phyloP scores from a whole-genome alignment of 2,329 filamentous ascomycete genomes.

The Delphinella strobiligena region DNA sequence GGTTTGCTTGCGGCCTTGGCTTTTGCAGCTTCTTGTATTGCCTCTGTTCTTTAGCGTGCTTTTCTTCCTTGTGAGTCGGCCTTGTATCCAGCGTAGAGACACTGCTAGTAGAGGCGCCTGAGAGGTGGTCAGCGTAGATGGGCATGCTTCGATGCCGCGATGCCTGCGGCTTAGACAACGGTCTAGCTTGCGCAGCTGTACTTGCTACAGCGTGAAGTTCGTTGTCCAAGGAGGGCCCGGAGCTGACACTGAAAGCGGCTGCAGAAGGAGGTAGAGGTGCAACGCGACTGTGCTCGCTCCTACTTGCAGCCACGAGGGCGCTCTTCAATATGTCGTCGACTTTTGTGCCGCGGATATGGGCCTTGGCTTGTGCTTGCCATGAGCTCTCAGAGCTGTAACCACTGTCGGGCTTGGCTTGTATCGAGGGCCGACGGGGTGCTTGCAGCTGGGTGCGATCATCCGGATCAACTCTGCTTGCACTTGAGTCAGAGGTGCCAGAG shows the following conservation, averaged over 20 bases:
- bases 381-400: slow-evolving; percentile 23
- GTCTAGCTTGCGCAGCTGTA: no score
- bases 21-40: slow-evolving; percentile 20
- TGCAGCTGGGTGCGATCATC: not conserved
- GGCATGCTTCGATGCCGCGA: no score
- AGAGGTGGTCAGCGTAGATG: no score
- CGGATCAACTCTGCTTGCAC: not conserved
- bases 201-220: no score
- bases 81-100: no score
- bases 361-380: not conserved
- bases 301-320: slow-evolving; percentile 1
- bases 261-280: no score
- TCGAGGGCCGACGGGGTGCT: slow-evolving; percentile 1
- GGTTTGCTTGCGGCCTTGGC: slow-evolving; percentile 6
- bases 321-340: not conserved
- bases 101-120: no score
- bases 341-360: not conserved
- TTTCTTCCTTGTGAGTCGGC: no score
- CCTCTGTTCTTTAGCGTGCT: slow-evolving; percentile 10
- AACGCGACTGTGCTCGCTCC: no score
- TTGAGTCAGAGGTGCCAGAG: not conserved
- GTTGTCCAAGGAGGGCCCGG: no score
- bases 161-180: no score
- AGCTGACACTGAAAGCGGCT: no score
- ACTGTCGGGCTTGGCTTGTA: slow-evolving; percentile 17